A percentile compares a stretch with the other conserved stretches of the same genome.
These are phyloP conservation scores for Cicer cuneatum DNA, from an alignment of 306 rosid genomes.

Conservation along the genomic window DNA sequence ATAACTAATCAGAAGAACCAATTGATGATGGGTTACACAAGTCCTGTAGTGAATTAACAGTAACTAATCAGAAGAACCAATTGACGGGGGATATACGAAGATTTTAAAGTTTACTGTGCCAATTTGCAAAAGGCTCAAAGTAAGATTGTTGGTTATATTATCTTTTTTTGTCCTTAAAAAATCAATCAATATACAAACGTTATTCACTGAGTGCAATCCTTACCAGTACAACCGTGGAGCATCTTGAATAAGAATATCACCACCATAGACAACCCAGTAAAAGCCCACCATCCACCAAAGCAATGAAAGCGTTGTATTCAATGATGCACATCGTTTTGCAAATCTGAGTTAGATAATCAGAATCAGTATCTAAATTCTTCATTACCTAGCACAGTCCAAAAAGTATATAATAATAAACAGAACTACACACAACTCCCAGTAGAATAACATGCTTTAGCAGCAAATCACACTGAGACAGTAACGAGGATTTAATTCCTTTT, in stretches of 20 bases:
- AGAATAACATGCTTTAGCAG: constrained; percentile 29
- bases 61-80: background rate
- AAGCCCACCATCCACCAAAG: constrained; percentile 98
- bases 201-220: constrained; percentile 19
- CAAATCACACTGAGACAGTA: background rate
- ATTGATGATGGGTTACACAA: background rate
- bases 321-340: constrained; percentile 71
- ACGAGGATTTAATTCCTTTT: background rate
- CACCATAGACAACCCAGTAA: constrained; percentile 95
- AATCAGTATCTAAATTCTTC: constrained; percentile 49
- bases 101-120: background rate
- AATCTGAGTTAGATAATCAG: constrained; percentile 52
- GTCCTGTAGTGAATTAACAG: background rate
- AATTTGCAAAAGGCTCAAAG: background rate
- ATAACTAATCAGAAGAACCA: background rate
- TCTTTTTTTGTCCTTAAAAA: background rate
- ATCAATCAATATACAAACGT: background rate
- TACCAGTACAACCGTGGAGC: constrained; percentile 97
- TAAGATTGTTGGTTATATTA: background rate
- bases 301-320: constrained; percentile 83
- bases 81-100: background rate
- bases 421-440: constrained; percentile 25
- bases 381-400: constrained; percentile 5
- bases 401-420: constrained; percentile 34
- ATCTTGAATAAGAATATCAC: constrained; percentile 63